Evolutionary conservation across 495 filamentous ascomycete species (phyloP), one percentile per base, ranked within the genome.

Genomic region (Hypoxylon crocopeplum): DNA sequence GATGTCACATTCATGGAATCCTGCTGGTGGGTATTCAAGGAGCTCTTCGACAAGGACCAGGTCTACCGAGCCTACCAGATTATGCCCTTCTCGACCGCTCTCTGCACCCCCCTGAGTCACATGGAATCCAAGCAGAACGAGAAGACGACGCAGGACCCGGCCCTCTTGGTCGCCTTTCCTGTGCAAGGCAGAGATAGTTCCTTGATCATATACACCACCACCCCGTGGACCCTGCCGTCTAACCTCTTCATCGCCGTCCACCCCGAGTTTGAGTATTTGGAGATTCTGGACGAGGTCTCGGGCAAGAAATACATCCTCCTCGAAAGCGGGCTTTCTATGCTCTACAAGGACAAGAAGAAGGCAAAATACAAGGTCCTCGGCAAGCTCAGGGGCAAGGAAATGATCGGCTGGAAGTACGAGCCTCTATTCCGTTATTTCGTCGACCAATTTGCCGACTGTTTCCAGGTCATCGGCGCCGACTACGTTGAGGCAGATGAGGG

Each of bases 271-370:
- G 94, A 98, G 64, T 98, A 98, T 69, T 73, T 97, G 70, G 93
- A 97, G 77, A 90, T 98, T 56, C 79, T 84, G 41, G 94, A 98
- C 62, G 86, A 92, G 50, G 82, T 80, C 19, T 88, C 87, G 0
- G 87, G 87, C 16, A 93, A 90, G 67, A 82, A 96, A 60, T 98
- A 91, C 69, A 88, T 98, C 45, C 81, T 98, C 8, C 79, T 97
- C 8, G 93, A 98, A 69, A 87, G 88, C 46, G 81, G 96, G 13
- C 82, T 98, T 27, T 81, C 81, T 32, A 96, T 89, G 5, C 76
- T 98, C 6, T 98, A 98, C 75, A 98, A 98, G 74, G 92, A 97
- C 63, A 87, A 89, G 11, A 98, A 98, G 80, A 98, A 97, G 79
- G 93, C 93, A 36, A 96, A 97, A 67, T 97, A 86, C 76, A 94